Evolutionary conservation across 164 flowering plant genomes (phyloP).

Genomic region (Protea cynaroides): DNA sequence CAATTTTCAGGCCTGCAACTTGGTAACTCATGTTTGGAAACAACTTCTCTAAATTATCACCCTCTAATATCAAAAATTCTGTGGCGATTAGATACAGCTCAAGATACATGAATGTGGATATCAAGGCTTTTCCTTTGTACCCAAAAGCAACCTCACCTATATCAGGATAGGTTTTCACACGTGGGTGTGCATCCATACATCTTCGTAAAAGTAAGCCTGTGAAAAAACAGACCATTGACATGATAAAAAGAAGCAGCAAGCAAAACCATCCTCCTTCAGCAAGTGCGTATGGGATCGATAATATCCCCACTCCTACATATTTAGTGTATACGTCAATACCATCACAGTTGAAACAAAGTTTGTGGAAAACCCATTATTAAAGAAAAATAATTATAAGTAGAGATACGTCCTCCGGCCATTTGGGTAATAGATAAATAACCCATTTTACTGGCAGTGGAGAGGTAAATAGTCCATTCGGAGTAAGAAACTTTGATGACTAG

Average conservation of each 20-base stretch:
- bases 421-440: no score
- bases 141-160: slow-evolving; percentile 6
- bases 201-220: slow-evolving; percentile 13
- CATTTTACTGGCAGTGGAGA: no score
- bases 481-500: no score
- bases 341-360: no score
- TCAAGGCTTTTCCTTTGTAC: not conserved
- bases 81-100: not conserved
- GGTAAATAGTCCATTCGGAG: no score
- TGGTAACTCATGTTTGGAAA: not conserved
- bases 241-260: slow-evolving; percentile 6
- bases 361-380: no score
- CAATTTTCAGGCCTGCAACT: not conserved
- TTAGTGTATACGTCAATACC: no score
- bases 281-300: slow-evolving; percentile 15
- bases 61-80: not conserved
- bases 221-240: slow-evolving; percentile 5
- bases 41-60: not conserved
- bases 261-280: slow-evolving; percentile 10
- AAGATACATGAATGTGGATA: not conserved
- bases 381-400: no score
- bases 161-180: slow-evolving; percentile 12
- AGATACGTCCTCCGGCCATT: no score
- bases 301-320: slow-evolving; percentile 10
- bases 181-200: slow-evolving; percentile 12